Evolutionary conservation across 345 rosid species (phyloP), one percentile per base, ranked within the genome.

Genomic region (Linum trigynum): DNA sequence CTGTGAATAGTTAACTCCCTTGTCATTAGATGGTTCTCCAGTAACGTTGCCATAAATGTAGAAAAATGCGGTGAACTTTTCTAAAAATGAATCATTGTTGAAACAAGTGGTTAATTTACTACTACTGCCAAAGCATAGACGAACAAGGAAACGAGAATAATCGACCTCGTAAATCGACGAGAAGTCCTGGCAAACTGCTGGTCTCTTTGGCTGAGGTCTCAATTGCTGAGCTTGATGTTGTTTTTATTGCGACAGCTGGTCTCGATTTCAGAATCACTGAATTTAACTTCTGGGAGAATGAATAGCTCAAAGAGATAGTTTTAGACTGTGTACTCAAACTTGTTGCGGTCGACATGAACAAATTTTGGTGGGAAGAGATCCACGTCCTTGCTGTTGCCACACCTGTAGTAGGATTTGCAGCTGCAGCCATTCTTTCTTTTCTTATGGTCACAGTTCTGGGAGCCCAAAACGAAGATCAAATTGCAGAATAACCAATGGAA

Each of bases 111-210:
- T n/a, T n/a, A n/a, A n/a, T n/a, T n/a, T n/a, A n/a, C 12, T 57
- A 4, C 35, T 5, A 9, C 8, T 4, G 9, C 38, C 2, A 37
- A 57, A 3, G 7, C 7, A 5, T 5, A 23, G 7, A 9, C 12
- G 5, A 2, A 57, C 10, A 37, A 17, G 9, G n/a, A n/a, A n/a
- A 15, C 3, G 38, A 23, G 38, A 57, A 37, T 9, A 23, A 37
- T 17, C 1, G 9, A 82, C 86, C 86, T 79, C 82, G 77, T 62
- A 85, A 76, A 73, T 85, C 87, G 78, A 79, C 38, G 57, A 83
- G 84, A 76, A 85, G 57, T 73, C 85, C 87, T 0, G 78, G 70
- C 64, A 81, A 65, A 64, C 83, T 79, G 56, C 37, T 66, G 62
- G 65, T 64, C 65, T 79, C 81, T 60, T 62, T 75, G 4, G 59